Percentiles rank a stretch among this genome's conserved stretches.
Conservation (phyloP, 129 eudicot species). For the Scalesia atractyloides region DNA sequence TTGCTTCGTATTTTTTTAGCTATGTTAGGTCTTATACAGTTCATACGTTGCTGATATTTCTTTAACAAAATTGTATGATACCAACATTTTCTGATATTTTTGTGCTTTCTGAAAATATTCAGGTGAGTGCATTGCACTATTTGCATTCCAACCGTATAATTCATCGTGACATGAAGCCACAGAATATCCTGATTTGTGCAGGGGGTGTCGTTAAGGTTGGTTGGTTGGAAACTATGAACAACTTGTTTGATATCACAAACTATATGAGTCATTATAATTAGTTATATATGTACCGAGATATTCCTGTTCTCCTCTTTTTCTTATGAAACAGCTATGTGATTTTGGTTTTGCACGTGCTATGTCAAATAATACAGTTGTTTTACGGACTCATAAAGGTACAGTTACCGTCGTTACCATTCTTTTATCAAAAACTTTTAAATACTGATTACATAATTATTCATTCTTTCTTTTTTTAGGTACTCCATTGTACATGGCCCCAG, state of each 20-base stretch:
- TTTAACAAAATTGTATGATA: neutral
- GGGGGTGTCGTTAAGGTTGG: constrained; percentile 89
- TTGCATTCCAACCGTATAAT: constrained; percentile 94
- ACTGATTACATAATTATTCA: constrained; percentile 1
- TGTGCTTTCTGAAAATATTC: constrained; percentile 28
- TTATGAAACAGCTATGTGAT: constrained; percentile 81
- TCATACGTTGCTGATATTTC: too few species aligned
- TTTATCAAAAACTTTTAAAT: neutral
- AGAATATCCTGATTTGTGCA: constrained; percentile 89
- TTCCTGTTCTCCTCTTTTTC: neutral
- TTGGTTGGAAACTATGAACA: constrained; percentile 4
- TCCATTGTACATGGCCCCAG: constrained; percentile 99
- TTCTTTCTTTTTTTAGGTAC: constrained; percentile 58
- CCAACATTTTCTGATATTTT: neutral
- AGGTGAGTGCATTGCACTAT: constrained; percentile 96
- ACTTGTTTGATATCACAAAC: neutral
- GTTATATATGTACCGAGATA: constrained; percentile 10
- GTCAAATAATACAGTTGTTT: constrained; percentile 96
- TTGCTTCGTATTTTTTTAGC: neutral
- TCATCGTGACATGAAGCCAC: constrained; percentile 99
- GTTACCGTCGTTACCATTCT: neutral
- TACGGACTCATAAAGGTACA: constrained; percentile 92
- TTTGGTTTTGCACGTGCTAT: constrained; percentile 99
- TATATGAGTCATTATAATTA: neutral
- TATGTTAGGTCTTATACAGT: too few species aligned